Base-by-base conservation (phyloP, 139 green algal genomes). In the Chloropicon primus region DNA sequence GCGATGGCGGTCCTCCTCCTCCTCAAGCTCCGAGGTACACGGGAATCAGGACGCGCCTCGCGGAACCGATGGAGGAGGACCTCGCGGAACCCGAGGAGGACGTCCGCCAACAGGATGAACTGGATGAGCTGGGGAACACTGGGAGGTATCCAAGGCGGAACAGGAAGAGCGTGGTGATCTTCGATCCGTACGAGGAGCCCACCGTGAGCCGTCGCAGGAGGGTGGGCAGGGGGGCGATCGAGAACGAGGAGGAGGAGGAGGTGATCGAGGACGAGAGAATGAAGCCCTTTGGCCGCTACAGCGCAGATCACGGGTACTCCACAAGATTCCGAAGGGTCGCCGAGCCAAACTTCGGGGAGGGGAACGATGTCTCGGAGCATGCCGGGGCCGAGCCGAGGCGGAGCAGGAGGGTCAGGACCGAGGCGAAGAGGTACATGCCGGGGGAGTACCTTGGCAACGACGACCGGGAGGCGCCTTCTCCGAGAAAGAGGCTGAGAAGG, bases 161-260 rank as follows among this genome's bases (percentile, higher is more conserved):
- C 75, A 82, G 80, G 53, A 86, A 26, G 74, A 85, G 76, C 27
- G 72, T 78, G 73, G 76, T 77, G 53, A 80, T 82, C 78, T 84
- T 75, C 24, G 79, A 76, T 25, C 53, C 73, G 25, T 62, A 26
- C 26, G 79, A 86, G 26, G 76, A 78, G 77, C 74, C 74, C 0
- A 28, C 53, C 21, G 28, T 62, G 41, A 62, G 41, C 41, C 5
- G 41, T 5, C 41, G 41, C 41, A 5, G 24, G 17, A 25, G 72
- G 74, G 1, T 74, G 53, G 22, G 41, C 24, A 78, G 73, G 25
- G 78, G 17, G 21, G 25, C 1, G 1, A 23, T 22, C 23, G 27
- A 62, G 27, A 72, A 83, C 24, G 41, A 79, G 28, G 25, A 26
- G 29, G 74, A 62, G 28, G 27, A 27, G 10, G 74, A 26, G 74